Conservation (phyloP, 352 stramenopile genomes). For the Globisporangium parvum region DNA sequence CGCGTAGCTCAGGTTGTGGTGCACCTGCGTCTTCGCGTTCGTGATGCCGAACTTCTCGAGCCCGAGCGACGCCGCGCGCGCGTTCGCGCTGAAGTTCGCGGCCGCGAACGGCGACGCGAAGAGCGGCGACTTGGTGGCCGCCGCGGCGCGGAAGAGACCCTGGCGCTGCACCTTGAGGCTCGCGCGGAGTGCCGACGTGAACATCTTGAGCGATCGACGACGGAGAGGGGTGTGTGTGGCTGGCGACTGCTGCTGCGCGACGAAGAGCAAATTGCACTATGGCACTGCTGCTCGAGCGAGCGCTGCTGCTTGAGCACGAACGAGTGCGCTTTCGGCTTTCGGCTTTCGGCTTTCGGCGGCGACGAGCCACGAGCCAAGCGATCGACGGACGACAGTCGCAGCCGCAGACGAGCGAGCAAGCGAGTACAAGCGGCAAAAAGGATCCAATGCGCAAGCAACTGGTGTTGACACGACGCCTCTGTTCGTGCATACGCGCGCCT, state of each 20-base stretch:
- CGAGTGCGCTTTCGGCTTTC: too few relatives aligned
- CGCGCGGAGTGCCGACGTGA: slow-evolving; percentile 47
- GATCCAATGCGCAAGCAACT: not conserved
- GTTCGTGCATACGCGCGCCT: too few relatives aligned
- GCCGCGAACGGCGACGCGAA: slow-evolving; percentile 23
- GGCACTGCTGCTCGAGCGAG: slow-evolving; percentile 2
- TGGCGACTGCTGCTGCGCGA: slow-evolving; percentile 5
- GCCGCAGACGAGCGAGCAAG: not conserved
- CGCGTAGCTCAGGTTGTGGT: slow-evolving; percentile 95
- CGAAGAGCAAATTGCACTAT: slow-evolving; percentile 37
- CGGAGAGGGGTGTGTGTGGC: not conserved
- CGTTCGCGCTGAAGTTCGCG: slow-evolving; percentile 35
- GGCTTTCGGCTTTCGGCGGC: too few relatives aligned
- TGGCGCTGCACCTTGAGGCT: slow-evolving; percentile 54
- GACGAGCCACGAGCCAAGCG: too few relatives aligned
- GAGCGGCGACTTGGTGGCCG: slow-evolving; percentile 11
- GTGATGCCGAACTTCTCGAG: slow-evolving; percentile 90
- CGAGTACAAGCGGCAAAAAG: not conserved
- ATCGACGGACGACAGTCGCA: not conserved
- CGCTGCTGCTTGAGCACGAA: too few relatives aligned
- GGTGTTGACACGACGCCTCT: too few relatives aligned
- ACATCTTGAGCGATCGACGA: slow-evolving; percentile 26
- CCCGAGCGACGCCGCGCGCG: slow-evolving; percentile 39
- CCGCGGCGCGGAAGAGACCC: slow-evolving; percentile 26
- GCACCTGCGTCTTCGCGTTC: slow-evolving; percentile 86